Evolutionary conservation across 2,329 filamentous ascomycete species (phyloP).

Genomic region (Waltergamsia citrina): DNA sequence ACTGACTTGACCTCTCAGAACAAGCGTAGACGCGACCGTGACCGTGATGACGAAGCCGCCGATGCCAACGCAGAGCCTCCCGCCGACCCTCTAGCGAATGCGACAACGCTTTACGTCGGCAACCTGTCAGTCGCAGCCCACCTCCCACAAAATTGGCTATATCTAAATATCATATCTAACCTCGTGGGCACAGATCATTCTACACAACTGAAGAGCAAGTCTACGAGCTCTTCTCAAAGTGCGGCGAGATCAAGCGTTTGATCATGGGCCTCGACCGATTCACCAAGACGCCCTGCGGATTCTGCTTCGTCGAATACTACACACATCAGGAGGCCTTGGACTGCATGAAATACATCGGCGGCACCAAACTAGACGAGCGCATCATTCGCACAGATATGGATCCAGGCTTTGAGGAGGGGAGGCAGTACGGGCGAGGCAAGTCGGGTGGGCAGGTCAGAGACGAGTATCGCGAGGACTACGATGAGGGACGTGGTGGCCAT

Average conservation of each 20-base stretch:
- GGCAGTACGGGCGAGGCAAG: constrained; percentile 92
- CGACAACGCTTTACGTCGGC: constrained; percentile 93
- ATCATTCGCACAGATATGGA: constrained; percentile 94
- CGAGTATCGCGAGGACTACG: constrained; percentile 95
- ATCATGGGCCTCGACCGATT: constrained; percentile 97
- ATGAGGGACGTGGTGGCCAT: constrained; percentile 85
- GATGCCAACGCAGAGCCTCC: constrained; percentile 35
- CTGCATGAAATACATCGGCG: constrained; percentile 97
- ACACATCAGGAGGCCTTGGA: constrained; percentile 94
- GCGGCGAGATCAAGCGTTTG: constrained; percentile 94
- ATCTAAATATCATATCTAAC: neutral
- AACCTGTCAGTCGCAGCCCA: constrained; percentile 72
- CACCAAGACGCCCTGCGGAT: constrained; percentile 95
- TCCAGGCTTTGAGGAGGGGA: constrained; percentile 89
- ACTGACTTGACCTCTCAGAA: constrained; percentile 35
- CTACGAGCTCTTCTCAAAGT: constrained; percentile 91
- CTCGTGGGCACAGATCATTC: constrained; percentile 68
- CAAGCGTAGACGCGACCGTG: constrained; percentile 60
- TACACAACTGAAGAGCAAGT: constrained; percentile 99
- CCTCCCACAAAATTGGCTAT: constrained; percentile 99
- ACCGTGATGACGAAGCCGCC: constrained; percentile 46
- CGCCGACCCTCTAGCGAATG: constrained; percentile 68
- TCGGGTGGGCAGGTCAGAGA: constrained; percentile 94
- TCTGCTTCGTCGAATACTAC: constrained; percentile 99
- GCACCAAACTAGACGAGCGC: constrained; percentile 94